Evolutionary conservation across 345 rosid species (phyloP).

Genomic region (Eucalyptus coolabah): DNA sequence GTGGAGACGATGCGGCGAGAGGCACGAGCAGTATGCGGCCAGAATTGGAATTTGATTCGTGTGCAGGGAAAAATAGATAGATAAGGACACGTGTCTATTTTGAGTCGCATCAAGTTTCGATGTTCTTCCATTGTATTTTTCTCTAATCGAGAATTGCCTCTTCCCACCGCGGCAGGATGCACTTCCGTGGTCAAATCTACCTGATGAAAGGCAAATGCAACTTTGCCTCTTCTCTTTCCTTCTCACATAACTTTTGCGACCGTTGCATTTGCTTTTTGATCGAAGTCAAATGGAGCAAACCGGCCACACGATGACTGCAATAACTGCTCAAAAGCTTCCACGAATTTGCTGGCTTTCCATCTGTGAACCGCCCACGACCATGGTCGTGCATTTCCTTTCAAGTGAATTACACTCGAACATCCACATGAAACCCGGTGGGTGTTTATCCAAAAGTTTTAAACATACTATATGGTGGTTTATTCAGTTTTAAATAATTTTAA

Average conservation of each 20-base stretch:
- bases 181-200: neutral
- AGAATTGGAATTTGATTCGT: neutral
- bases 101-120: neutral
- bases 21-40: neutral
- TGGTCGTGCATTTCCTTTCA: neutral
- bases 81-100: neutral
- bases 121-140: neutral
- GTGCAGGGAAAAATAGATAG: neutral
- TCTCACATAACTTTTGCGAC: neutral
- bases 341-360: neutral
- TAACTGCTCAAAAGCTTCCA: neutral
- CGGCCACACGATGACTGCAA: neutral
- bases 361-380: neutral
- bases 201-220: neutral
- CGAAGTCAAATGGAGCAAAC: neutral
- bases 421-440: neutral
- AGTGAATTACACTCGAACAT: neutral
- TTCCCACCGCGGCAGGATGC: neutral
- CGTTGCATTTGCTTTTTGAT: neutral
- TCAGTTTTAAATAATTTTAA: accelerated
- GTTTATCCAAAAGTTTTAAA: neutral
- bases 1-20: neutral
- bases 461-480: accelerated
- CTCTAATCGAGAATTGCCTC: neutral
- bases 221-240: neutral